Evolutionary conservation across 2,329 filamentous ascomycete genomes (phyloP).

Genomic region (Exophiala calicioides): DNA sequence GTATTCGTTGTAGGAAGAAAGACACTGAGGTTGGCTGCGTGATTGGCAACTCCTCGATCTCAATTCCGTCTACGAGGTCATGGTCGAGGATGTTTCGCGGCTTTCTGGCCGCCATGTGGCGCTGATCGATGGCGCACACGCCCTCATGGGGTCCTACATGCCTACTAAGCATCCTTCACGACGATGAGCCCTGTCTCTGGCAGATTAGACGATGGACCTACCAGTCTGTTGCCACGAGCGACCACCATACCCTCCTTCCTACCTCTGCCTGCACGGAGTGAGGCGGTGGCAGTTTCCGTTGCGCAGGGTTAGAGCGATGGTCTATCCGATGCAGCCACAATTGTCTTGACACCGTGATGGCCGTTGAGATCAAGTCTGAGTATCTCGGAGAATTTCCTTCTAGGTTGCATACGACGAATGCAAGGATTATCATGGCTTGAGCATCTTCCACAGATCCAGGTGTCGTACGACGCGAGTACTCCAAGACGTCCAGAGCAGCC

Average conservation of each 20-base stretch:
- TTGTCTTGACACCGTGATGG: conserved; percentile 12
- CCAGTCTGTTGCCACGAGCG: conserved; percentile 37
- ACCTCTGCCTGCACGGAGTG: conserved; percentile 32
- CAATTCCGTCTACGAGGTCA: conserved; percentile 36
- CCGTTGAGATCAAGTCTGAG: conserved; percentile 16
- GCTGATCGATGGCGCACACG: conserved; percentile 39
- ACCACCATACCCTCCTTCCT: conserved; percentile 36
- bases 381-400: conserved; percentile 40
- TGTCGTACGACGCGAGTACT: conserved; percentile 34
- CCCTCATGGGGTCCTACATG: conserved; percentile 40
- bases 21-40: conserved; percentile 42
- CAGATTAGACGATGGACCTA: too few relatives aligned
- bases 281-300: too few relatives aligned
- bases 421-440: conserved; percentile 40
- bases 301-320: conserved; percentile 34
- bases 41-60: conserved; percentile 21
- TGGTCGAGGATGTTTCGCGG: conserved; percentile 42
- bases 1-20: conserved; percentile 40
- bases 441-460: conserved; percentile 38
- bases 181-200: too few relatives aligned
- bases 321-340: conserved; percentile 3
- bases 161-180: conserved; percentile 35
- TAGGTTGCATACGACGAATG: conserved; percentile 37
- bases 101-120: conserved; percentile 42
- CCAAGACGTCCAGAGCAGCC: conserved; percentile 36